phyloP scores from a whole-genome alignment of 495 filamentous ascomycete species.

The Rostrohypoxylon terebratum region DNA sequence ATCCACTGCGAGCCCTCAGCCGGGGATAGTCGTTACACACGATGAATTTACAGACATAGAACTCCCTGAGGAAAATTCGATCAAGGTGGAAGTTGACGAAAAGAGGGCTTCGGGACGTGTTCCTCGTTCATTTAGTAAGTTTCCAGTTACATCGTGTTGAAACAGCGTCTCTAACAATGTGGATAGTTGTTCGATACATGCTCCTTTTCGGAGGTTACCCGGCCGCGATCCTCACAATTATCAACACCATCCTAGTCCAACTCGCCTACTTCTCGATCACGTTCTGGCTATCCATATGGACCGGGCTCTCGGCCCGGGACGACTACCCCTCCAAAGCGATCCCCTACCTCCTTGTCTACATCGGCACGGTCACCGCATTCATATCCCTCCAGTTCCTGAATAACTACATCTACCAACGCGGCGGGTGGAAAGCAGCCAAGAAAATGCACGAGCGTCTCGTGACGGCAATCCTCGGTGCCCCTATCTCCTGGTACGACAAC shows the following conservation, averaged over 20 bases:
- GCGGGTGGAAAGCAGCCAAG: constrained; percentile 72
- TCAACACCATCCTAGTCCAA: constrained; percentile 53
- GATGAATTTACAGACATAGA: constrained; percentile 43
- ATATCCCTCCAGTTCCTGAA: constrained; percentile 72
- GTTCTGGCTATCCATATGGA: constrained; percentile 39
- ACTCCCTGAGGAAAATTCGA: constrained; percentile 51
- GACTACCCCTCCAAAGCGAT: constrained; percentile 77
- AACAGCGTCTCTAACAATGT: not conserved
- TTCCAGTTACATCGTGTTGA: too few species aligned
- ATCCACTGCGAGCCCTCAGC: not conserved
- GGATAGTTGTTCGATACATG: constrained; percentile 19
- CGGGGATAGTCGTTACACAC: not conserved
- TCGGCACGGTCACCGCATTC: constrained; percentile 74
- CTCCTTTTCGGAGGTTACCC: constrained; percentile 28
- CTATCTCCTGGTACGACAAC: constrained; percentile 87
- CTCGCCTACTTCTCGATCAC: constrained; percentile 32
- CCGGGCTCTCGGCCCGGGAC: constrained; percentile 65
- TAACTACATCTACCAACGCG: constrained; percentile 81
- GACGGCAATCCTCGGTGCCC: constrained; percentile 75
- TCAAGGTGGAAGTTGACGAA: constrained; percentile 2
- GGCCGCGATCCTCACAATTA: constrained; percentile 14
- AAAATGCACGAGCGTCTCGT: constrained; percentile 69
- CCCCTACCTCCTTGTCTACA: constrained; percentile 74
- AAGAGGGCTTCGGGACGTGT: constrained; percentile 40
- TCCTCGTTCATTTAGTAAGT: constrained; percentile 38